phyloP scores from a whole-genome alignment of 371 early-diverging fungal species.

The Apophysomyces sp. region DNA sequence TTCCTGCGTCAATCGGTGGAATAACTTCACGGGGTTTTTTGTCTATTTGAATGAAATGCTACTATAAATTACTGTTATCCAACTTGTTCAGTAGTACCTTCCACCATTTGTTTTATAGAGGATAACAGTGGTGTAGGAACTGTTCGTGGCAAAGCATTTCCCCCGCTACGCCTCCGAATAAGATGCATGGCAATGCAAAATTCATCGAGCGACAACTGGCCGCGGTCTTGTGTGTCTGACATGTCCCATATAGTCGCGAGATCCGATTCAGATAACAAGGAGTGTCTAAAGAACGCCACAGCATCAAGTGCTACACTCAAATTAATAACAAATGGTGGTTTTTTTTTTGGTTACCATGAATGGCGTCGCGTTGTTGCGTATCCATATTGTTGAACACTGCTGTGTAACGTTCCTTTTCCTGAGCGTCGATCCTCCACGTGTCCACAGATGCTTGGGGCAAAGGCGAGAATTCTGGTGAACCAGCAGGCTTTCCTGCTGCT shows the following conservation, averaged over 20 bases:
- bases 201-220: conserved; percentile 77
- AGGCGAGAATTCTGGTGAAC: not conserved
- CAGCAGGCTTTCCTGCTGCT: conserved; percentile 20
- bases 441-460: not conserved
- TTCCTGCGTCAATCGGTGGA: not conserved
- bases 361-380: conserved; percentile 1
- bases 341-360: conserved; percentile 3
- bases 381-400: conserved; percentile 67
- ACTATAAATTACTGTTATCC: not conserved
- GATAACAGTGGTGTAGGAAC: conserved; percentile 21
- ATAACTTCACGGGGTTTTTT: not conserved
- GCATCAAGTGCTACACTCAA: conserved; percentile 50
- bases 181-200: conserved; percentile 89
- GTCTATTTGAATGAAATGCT: not conserved
- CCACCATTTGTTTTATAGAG: not conserved
- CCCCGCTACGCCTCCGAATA: conserved; percentile 64
- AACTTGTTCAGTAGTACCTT: not conserved
- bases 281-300: conserved; percentile 68
- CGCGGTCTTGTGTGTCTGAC: conserved; percentile 71
- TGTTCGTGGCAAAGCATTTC: conserved; percentile 60
- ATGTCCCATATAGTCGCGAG: conserved; percentile 76
- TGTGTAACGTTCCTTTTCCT: conserved; percentile 59
- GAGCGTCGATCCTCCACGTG: conserved; percentile 59
- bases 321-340: not conserved
- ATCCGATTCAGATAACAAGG: conserved; percentile 63